phyloP scores from a whole-genome alignment of 495 filamentous ascomycete species.

The Neurospora tetraspora region DNA sequence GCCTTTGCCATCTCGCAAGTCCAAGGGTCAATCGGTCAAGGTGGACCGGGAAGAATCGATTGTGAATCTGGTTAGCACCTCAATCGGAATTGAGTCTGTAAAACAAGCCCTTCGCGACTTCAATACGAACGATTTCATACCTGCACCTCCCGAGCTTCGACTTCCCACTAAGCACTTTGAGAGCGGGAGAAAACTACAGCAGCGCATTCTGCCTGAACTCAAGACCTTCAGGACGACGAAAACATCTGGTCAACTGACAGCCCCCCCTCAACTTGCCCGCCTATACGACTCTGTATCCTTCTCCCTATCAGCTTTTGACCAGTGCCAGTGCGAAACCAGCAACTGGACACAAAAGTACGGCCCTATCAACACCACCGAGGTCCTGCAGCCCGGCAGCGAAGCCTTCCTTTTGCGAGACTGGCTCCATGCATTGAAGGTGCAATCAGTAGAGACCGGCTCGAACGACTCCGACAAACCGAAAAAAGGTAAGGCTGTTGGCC shows the following conservation, averaged over 20 bases:
- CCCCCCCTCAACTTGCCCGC: slow-evolving; percentile 50
- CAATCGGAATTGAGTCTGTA: slow-evolving; percentile 22
- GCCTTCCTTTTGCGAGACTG: slow-evolving; percentile 67
- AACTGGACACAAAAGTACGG: slow-evolving; percentile 85
- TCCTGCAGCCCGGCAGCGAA: slow-evolving; percentile 70
- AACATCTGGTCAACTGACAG: slow-evolving; percentile 10
- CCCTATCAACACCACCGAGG: slow-evolving; percentile 55
- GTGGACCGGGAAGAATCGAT: slow-evolving; percentile 37
- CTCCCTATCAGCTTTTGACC: slow-evolving; percentile 71
- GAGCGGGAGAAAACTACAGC: slow-evolving; percentile 37
- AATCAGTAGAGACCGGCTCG: slow-evolving; percentile 58
- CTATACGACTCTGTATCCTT: slow-evolving; percentile 50
- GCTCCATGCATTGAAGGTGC: slow-evolving; percentile 66
- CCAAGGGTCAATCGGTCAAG: slow-evolving; percentile 37
- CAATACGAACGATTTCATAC: slow-evolving; percentile 28
- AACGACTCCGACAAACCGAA: slow-evolving; percentile 37
- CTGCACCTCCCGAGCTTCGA: slow-evolving; percentile 30
- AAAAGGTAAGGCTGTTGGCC: slow-evolving; percentile 30
- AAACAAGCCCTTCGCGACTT: slow-evolving; percentile 17
- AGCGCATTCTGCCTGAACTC: slow-evolving; percentile 28
- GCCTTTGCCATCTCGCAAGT: slow-evolving; percentile 28
- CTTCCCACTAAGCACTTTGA: slow-evolving; percentile 40
- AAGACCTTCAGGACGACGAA: slow-evolving; percentile 3
- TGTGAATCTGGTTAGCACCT: slow-evolving; percentile 19
- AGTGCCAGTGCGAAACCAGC: slow-evolving; percentile 57